Percentiles rank a stretch among this genome's conserved stretches.
Conservation (phyloP, 768 basidiomycete species). For the Brasilioporus rufonigricans region DNA sequence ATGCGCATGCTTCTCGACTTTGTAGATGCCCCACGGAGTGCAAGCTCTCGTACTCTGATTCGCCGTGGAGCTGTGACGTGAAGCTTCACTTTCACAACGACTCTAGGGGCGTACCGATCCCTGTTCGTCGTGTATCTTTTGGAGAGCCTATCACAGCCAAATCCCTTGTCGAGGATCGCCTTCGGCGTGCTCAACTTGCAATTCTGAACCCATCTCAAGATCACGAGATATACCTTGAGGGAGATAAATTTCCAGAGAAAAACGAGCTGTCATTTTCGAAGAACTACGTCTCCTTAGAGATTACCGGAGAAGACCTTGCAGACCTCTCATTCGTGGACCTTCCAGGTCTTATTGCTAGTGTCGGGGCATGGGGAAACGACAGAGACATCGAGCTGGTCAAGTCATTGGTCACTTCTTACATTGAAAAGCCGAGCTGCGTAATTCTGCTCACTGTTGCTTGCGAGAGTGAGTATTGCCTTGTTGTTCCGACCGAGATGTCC, state of each 20-base stretch:
- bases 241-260: not conserved
- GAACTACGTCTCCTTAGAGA: constrained; percentile 2
- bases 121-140: not conserved
- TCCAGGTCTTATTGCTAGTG: constrained; percentile 1
- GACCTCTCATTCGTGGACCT: constrained; percentile 5
- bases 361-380: not conserved
- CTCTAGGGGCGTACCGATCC: not conserved
- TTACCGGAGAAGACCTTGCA: not conserved
- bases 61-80: not conserved
- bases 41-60: not conserved
- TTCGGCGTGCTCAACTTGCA: not conserved
- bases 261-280: constrained; percentile 1
- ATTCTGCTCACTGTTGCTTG: constrained; percentile 2
- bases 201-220: constrained; percentile 1
- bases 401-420: constrained; percentile 1
- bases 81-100: not conserved
- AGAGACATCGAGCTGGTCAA: not conserved
- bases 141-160: not conserved
- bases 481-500: not conserved
- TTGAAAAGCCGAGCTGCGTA: not conserved
- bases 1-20: not conserved
- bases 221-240: not conserved
- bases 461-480: not conserved
- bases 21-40: constrained; percentile 1
- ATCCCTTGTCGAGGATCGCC: not conserved